Percentiles rank a stretch among this genome's conserved stretches.
Conservation (phyloP, 2,329 filamentous ascomycete genomes). For the Coniosporium tulheliwenetii region DNA sequence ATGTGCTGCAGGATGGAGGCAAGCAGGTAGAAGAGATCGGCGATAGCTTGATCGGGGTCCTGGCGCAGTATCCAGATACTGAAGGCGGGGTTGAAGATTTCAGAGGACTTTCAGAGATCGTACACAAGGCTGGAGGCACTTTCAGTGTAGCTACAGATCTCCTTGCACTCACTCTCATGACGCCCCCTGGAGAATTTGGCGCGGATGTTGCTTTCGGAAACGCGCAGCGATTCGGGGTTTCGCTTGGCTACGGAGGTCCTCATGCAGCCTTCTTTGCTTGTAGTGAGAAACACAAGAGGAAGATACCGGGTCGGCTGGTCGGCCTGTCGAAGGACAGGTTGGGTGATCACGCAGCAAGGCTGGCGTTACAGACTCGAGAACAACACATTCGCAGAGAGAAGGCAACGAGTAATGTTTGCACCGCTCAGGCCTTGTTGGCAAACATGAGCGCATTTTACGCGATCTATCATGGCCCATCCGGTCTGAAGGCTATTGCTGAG, state of each 20-base stretch:
- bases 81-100: slow-evolving; percentile 68
- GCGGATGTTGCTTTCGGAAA: slow-evolving; percentile 92
- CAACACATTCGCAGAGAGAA: slow-evolving; percentile 95
- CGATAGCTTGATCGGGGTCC: slow-evolving; percentile 70
- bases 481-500: slow-evolving; percentile 70
- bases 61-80: slow-evolving; percentile 92
- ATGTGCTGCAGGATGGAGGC: slow-evolving; percentile 51
- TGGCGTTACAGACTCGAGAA: slow-evolving; percentile 83
- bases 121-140: slow-evolving; percentile 63
- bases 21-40: slow-evolving; percentile 57
- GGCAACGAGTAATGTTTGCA: slow-evolving; percentile 95
- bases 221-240: slow-evolving; percentile 81
- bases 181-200: slow-evolving; percentile 83
- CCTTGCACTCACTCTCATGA: slow-evolving; percentile 71
- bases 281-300: slow-evolving; percentile 80
- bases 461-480: slow-evolving; percentile 78
- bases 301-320: slow-evolving; percentile 81
- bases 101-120: slow-evolving; percentile 53
- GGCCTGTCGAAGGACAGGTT: slow-evolving; percentile 84
- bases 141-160: slow-evolving; percentile 84
- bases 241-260: slow-evolving; percentile 84
- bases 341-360: slow-evolving; percentile 63
- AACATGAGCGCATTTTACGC: slow-evolving; percentile 96
- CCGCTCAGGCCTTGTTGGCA: slow-evolving; percentile 79
- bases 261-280: slow-evolving; percentile 95